Evolutionary conservation across 2,329 filamentous ascomycete species (phyloP), one percentile per base, ranked within the genome.

Genomic region (Diaporthe australafricana): DNA sequence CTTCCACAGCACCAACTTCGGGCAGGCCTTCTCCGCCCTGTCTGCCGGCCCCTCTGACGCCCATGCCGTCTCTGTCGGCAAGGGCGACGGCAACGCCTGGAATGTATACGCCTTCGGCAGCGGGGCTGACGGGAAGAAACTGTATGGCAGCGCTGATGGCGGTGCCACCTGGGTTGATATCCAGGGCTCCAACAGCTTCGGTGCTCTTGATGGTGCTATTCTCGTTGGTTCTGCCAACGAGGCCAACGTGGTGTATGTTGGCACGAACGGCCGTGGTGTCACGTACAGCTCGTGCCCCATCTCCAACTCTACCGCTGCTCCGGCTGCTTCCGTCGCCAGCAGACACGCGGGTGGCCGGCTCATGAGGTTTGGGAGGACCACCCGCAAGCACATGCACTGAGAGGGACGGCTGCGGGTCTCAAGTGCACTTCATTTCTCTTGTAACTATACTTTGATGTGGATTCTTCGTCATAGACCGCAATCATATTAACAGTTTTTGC

Each of bases 1-100:
- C 68, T 90, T 87, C 80, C 84, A 84, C 75, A 88, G 86, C 16
- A 86, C 83, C 5, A 78, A 90, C 77, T 88, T 80, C 40, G 89
- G 87, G 4, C 76, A 78, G 6, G 83, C 82, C 1, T 90, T 89
- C 74, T 80, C 82, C 0, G 77, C 82, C n/a, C 76, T 83, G 0
- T 80, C 82, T 5, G 75, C 78, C 0, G 74, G 73, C n/a, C 74
- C 87, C 17, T 83, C 77, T 5, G 79, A 82, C 71, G 83, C 83
- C 1, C 79, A 84, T 38, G 81, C 84, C 53, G 79, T 87, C 69
- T 80, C 85, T 0, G 78, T 87, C 1, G 86, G 86, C 0, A 76
- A 80, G 0, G 84, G 84, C 0, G 80, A 81, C 0, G 80, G 79
- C 0, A 76, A 75, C 1, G 78, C 73, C 4, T 87, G 85, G 85